Percentiles rank a stretch among this genome's conserved stretches.
These are phyloP conservation scores for Karstenula rhodostoma DNA, from an alignment of 2,329 filamentous ascomycete genomes.

Conservation along the genomic window DNA sequence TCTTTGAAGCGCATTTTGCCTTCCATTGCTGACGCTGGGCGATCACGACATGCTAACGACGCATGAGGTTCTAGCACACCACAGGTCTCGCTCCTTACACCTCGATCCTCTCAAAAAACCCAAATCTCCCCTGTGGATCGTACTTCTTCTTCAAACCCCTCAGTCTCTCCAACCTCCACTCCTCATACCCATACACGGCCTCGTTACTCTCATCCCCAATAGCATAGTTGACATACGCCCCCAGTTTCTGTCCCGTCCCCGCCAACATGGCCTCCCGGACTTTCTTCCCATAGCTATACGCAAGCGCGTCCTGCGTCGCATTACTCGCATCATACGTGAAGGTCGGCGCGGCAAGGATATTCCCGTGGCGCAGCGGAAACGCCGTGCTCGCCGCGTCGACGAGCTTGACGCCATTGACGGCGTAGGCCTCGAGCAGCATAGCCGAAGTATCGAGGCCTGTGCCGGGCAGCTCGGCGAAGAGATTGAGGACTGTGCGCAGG, in stretches of 20 bases:
- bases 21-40: too few species aligned
- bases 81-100: neutral
- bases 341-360: conserved; percentile 24
- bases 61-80: too few species aligned
- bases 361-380: conserved; percentile 26
- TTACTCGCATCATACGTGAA: conserved; percentile 25
- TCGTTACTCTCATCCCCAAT: conserved; percentile 38
- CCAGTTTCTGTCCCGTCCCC: conserved; percentile 18
- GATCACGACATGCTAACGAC: too few species aligned
- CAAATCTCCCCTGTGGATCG: conserved; percentile 43
- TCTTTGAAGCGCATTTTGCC: too few species aligned
- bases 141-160: conserved; percentile 42
- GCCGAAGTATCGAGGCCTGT: conserved; percentile 4
- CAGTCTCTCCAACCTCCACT: conserved; percentile 44
- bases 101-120: conserved; percentile 29
- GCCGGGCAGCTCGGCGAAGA: conserved; percentile 21
- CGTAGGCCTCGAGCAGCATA: conserved; percentile 28
- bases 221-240: conserved; percentile 47
- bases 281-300: conserved; percentile 19
- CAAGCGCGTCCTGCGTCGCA: conserved; percentile 23
- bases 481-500: conserved; percentile 22
- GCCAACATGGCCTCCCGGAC: conserved; percentile 22
- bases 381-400: conserved; percentile 28
- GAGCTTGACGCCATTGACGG: conserved; percentile 23
- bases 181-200: conserved; percentile 44